These are phyloP conservation scores for Pythium apleroticum DNA, from an alignment of 352 stramenopile genomes.

Conservation along the genomic window DNA sequence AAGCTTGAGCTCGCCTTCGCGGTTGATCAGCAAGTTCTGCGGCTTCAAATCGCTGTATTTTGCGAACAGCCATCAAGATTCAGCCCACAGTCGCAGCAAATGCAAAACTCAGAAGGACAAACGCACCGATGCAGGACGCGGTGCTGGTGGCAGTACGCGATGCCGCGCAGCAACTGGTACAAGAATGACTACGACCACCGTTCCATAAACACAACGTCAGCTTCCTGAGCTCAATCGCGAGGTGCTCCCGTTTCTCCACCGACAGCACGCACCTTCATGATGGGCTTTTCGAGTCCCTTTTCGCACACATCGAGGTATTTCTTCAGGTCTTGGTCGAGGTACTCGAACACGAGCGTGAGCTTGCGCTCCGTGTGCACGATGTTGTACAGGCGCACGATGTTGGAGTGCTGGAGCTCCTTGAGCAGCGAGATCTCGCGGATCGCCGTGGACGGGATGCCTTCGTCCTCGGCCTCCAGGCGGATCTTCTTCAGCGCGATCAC, in stretches of 20 bases:
- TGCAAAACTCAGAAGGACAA: no score
- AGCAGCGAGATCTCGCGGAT: constrained; percentile 99
- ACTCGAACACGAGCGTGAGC: constrained; percentile 99
- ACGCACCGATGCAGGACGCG: constrained; percentile 90
- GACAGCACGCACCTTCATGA: constrained; percentile 87
- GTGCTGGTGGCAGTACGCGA: constrained; percentile 99
- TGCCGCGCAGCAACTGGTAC: constrained; percentile 98
- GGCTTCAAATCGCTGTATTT: constrained; percentile 97
- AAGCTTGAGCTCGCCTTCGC: constrained; percentile 98
- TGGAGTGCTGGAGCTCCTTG: constrained; percentile 96
- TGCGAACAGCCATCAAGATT: background rate
- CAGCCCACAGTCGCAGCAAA: background rate
- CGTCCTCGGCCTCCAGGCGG: constrained; percentile 97
- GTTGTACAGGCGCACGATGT: constrained; percentile 99
- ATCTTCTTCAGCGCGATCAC: constrained; percentile 99
- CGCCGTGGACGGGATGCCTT: constrained; percentile 98
- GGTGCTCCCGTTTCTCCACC: no score
- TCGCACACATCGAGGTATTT: constrained; percentile 99
- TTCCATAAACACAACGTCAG: constrained; percentile 10
- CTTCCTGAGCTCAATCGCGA: background rate
- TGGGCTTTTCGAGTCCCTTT: constrained; percentile 92
- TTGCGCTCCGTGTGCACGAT: constrained; percentile 99
- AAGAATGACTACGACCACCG: constrained; percentile 87
- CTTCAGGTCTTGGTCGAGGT: constrained; percentile 99
- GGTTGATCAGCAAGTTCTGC: constrained; percentile 98